Evolutionary conservation across 2,329 filamentous ascomycete species (phyloP).

Genomic region (Mycosphaerelloides madeirae): DNA sequence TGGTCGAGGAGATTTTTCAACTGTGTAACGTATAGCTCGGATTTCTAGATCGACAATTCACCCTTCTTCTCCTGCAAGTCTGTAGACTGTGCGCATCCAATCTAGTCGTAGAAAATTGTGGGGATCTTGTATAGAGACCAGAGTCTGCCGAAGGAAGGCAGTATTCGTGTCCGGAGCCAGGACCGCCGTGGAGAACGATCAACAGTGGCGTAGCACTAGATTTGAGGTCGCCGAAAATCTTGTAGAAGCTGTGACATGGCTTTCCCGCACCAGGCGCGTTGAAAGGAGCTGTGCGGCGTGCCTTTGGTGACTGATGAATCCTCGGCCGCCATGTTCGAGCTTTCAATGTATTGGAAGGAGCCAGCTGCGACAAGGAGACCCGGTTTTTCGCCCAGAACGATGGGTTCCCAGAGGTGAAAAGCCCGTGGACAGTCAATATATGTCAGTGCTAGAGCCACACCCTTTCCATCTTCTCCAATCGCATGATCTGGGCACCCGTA

Average conservation of each 20-base stretch:
- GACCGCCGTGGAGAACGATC: conserved; percentile 3
- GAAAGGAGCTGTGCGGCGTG: not conserved
- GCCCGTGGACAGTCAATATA: too few relatives aligned
- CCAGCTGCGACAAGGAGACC: too few relatives aligned
- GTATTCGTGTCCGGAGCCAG: conserved; percentile 1
- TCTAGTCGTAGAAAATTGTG: conserved; percentile 49
- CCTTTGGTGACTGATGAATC: not conserved
- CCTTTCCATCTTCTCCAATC: too few relatives aligned
- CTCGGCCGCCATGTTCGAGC: not conserved
- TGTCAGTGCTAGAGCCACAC: too few relatives aligned
- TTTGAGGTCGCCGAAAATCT: conserved; percentile 1
- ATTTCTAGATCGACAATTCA: conserved; percentile 42
- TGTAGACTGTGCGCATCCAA: conserved; percentile 45
- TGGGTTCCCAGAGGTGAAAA: too few relatives aligned
- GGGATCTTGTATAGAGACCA: conserved; percentile 29
- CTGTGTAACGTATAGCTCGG: conserved; percentile 42
- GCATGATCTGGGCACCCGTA: too few relatives aligned
- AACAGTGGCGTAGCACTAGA: not conserved
- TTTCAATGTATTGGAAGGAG: too few relatives aligned
- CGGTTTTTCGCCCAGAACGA: too few relatives aligned
- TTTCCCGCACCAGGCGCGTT: not conserved
- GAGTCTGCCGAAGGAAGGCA: not conserved
- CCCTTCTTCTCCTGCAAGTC: conserved; percentile 41
- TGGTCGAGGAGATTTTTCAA: conserved; percentile 43
- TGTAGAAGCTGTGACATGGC: conserved; percentile 1